Conservation (phyloP, 208 protist species). For the Crithidia sp. region DNA sequence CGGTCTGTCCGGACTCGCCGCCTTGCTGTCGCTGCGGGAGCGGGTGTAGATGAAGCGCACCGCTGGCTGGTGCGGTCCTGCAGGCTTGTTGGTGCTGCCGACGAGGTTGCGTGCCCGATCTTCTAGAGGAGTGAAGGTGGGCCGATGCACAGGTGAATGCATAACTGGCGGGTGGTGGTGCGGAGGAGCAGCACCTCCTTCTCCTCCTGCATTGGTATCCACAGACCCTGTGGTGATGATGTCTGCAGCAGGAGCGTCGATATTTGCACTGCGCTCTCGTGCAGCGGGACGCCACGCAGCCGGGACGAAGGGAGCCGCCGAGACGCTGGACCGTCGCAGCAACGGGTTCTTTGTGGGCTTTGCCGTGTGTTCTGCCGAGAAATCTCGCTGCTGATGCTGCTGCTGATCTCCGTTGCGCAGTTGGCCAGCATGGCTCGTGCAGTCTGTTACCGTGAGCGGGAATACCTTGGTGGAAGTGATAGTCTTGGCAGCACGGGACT, state of each 20-base stretch:
- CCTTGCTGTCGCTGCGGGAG: conserved; percentile 3
- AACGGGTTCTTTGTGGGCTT: neutral
- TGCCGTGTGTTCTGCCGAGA: neutral
- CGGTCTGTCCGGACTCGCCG: neutral
- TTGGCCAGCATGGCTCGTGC: neutral
- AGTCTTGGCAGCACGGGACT: no score
- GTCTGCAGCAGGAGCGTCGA: neutral
- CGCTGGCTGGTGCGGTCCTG: neutral
- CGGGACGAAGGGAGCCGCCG: neutral
- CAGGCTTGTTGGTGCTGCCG: neutral
- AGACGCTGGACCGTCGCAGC: conserved; percentile 6
- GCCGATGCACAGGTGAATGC: no score
- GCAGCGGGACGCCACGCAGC: neutral
- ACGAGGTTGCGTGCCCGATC: neutral
- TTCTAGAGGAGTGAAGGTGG: neutral
- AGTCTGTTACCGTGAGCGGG: neutral
- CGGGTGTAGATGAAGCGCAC: conserved; percentile 29
- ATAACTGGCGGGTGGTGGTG: neutral
- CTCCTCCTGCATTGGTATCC: neutral
- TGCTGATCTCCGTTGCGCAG: neutral
- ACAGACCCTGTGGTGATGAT: neutral
- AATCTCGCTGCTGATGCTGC: neutral
- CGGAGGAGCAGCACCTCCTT: neutral
- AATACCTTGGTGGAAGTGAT: no score
- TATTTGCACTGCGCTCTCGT: neutral